Conservation (phyloP, 352 stramenopile species). For the Pythium rishiriense region DNA sequence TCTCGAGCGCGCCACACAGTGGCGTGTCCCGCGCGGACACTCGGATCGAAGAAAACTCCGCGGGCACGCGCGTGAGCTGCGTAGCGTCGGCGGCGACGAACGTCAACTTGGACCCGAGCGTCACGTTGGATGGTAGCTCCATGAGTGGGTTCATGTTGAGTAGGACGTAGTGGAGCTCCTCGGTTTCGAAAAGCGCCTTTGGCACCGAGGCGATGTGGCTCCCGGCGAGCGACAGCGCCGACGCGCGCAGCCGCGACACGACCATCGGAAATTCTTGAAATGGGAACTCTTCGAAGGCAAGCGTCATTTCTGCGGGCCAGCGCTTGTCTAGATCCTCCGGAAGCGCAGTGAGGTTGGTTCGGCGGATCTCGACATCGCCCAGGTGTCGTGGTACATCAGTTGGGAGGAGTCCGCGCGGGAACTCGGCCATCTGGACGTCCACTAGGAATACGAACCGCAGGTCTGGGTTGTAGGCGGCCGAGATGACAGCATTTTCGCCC, state of each 20-base stretch:
- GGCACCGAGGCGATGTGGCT: constrained; percentile 18
- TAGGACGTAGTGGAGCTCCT: constrained; percentile 19
- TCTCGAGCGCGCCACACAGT: constrained; percentile 4
- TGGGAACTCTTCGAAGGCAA: constrained; percentile 27
- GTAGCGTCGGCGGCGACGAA: constrained; percentile 18
- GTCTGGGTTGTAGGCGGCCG: constrained; percentile 27
- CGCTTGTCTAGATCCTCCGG: constrained; percentile 36
- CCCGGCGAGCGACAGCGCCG: constrained; percentile 25
- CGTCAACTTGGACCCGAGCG: not conserved
- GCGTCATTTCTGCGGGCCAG: constrained; percentile 28
- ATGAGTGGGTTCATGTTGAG: constrained; percentile 30
- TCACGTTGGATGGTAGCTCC: constrained; percentile 15
- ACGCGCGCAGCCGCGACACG: constrained; percentile 22
- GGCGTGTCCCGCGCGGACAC: constrained; percentile 14
- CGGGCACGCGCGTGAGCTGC: constrained; percentile 1
- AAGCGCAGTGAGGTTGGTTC: constrained; percentile 35
- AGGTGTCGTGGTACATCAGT: constrained; percentile 33
- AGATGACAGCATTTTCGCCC: constrained; percentile 29
- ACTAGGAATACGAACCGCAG: constrained; percentile 36
- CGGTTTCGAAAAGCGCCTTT: constrained; percentile 13
- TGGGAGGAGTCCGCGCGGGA: constrained; percentile 40
- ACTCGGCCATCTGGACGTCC: constrained; percentile 26
- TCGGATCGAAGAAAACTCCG: not conserved
- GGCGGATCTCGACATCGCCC: constrained; percentile 33
- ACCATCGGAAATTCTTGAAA: constrained; percentile 29